Evolutionary conservation across 2,329 filamentous ascomycete species (phyloP).

Genomic region (Amylocarpus encephaloides): DNA sequence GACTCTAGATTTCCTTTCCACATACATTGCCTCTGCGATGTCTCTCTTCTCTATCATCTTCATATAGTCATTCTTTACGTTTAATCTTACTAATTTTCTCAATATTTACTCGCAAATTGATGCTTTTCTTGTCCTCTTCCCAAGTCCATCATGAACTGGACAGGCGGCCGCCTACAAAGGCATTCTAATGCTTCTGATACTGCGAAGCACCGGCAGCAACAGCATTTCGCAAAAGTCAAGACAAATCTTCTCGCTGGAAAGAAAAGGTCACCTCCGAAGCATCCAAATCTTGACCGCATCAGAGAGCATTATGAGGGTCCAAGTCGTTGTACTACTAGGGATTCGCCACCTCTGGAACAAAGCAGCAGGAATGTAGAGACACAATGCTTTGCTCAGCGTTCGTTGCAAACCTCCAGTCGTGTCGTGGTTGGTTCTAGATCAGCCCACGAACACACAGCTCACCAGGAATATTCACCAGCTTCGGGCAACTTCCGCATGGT

Average conservation of each 20-base stretch:
- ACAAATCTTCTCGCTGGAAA: constrained; percentile 28
- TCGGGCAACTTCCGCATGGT: too few species aligned
- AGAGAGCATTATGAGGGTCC: constrained; percentile 4
- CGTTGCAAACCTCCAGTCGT: too few species aligned
- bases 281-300: constrained; percentile 15
- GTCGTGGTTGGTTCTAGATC: too few species aligned
- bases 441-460: too few species aligned
- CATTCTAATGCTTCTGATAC: constrained; percentile 33
- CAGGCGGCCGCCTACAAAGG: constrained; percentile 40
- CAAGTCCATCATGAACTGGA: constrained; percentile 41
- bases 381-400: too few species aligned
- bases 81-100: background rate
- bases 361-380: too few species aligned
- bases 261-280: constrained; percentile 30
- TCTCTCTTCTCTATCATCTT: background rate
- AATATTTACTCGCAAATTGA: background rate
- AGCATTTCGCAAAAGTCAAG: constrained; percentile 42
- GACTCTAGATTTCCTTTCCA: background rate
- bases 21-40: background rate
- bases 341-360: background rate
- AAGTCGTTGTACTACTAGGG: background rate
- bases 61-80: background rate
- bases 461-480: too few species aligned
- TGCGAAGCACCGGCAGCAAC: constrained; percentile 37
- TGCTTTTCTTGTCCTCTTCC: background rate